These are phyloP conservation scores for Pseudocercospora cruenta DNA, from an alignment of 2,329 filamentous ascomycete genomes.

Conservation along the genomic window DNA sequence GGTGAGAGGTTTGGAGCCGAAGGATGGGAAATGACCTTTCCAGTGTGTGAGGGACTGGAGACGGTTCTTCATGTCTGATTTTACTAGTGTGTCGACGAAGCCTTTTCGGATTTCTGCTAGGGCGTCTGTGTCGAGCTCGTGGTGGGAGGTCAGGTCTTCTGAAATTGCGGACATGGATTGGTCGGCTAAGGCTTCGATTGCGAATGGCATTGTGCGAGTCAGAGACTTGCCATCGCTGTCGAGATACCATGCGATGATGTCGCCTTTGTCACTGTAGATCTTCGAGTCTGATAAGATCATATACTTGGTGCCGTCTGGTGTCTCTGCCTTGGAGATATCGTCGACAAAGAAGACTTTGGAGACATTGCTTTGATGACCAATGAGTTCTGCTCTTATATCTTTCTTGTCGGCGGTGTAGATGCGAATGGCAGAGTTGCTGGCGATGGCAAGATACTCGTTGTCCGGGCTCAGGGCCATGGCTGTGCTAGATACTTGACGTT, in stretches of 20 bases:
- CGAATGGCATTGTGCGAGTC: slow-evolving; percentile 19
- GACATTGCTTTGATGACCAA: slow-evolving; percentile 16
- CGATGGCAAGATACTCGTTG: neutral
- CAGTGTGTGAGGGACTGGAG: slow-evolving; percentile 1
- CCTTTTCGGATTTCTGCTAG: slow-evolving; percentile 10
- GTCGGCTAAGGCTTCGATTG: slow-evolving; percentile 15
- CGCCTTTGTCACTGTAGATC: neutral
- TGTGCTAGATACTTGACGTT: neutral
- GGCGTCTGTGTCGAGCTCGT: slow-evolving; percentile 13
- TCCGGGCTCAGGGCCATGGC: slow-evolving; percentile 3
- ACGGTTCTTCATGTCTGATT: slow-evolving; percentile 19
- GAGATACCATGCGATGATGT: slow-evolving; percentile 22
- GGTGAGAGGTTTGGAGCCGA: slow-evolving; percentile 11
- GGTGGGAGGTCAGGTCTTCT: slow-evolving; percentile 17
- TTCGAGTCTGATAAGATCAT: slow-evolving; percentile 11
- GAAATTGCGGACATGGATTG: slow-evolving; percentile 20
- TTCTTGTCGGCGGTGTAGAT: slow-evolving; percentile 8
- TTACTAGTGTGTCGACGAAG: slow-evolving; percentile 12
- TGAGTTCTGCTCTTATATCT: slow-evolving; percentile 10
- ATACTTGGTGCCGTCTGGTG: slow-evolving; percentile 12
- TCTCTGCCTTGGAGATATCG: neutral
- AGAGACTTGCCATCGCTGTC: slow-evolving; percentile 12
- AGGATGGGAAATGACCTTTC: slow-evolving; percentile 14
- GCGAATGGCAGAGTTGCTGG: slow-evolving; percentile 9
- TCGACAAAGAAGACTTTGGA: slow-evolving; percentile 13